Conservation (phyloP, 306 rosid genomes). For the Astragalus glycyphyllos region DNA sequence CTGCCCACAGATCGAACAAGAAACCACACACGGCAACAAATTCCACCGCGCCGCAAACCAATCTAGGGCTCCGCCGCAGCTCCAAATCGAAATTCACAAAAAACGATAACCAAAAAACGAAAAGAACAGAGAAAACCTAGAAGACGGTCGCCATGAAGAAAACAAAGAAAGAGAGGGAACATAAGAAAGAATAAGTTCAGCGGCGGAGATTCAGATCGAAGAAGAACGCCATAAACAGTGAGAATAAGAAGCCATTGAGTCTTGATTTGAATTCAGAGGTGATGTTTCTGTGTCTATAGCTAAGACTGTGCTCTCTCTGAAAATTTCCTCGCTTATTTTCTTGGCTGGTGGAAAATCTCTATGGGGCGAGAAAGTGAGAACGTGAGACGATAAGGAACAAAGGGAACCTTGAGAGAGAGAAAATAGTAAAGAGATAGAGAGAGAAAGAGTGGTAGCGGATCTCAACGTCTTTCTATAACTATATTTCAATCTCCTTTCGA, state of each 20-base stretch:
- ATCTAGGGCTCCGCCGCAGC: conserved; percentile 39
- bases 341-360: conserved; percentile 64
- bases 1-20: conserved; percentile 52
- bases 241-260: conserved; percentile 29
- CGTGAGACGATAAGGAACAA: conserved; percentile 82
- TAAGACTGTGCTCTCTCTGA: conserved; percentile 14
- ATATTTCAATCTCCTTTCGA: conserved; percentile 48
- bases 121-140: not conserved
- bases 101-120: not conserved
- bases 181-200: conserved; percentile 19
- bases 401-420: conserved; percentile 54
- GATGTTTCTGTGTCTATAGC: conserved; percentile 24
- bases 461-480: conserved; percentile 53
- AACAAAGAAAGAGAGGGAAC: not conserved
- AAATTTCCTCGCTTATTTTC: conserved; percentile 45
- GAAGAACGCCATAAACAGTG: conserved; percentile 26
- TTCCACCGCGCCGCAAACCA: conserved; percentile 44
- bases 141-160: not conserved
- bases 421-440: conserved; percentile 19
- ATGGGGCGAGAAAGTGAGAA: conserved; percentile 68
- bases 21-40: conserved; percentile 42
- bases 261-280: conserved; percentile 34
- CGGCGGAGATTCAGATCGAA: conserved; percentile 53
- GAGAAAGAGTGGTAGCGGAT: conserved; percentile 72
- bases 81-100: conserved; percentile 4